Conservation (phyloP, 352 stramenopile species). For the Globisporangium yorkense region DNA sequence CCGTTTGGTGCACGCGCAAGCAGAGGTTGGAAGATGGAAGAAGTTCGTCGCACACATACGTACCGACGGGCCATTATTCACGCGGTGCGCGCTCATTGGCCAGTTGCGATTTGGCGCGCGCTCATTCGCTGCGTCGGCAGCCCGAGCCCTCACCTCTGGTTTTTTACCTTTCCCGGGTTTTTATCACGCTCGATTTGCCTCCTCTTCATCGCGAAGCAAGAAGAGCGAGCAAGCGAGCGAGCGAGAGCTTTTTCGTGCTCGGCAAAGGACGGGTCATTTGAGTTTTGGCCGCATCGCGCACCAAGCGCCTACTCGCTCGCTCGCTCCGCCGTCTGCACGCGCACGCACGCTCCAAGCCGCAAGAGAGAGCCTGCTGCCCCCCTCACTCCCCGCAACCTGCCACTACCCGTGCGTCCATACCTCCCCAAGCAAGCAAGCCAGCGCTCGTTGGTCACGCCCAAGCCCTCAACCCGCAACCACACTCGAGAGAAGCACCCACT, state of each 20-base stretch:
- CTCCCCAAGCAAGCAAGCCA: neutral
- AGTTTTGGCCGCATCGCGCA: constrained; percentile 54
- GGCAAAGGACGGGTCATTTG: constrained; percentile 47
- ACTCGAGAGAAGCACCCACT: neutral
- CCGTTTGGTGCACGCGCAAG: constrained; percentile 8
- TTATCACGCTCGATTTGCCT: neutral
- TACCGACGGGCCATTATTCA: constrained; percentile 2
- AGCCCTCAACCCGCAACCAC: neutral
- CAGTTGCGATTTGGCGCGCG: neutral
- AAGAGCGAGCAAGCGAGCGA: neutral
- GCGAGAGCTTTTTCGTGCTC: constrained; percentile 2
- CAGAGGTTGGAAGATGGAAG: constrained; percentile 9
- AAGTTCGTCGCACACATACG: constrained; percentile 16
- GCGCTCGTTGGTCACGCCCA: neutral
- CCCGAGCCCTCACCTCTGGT: constrained; percentile 5
- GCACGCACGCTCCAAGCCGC: no score
- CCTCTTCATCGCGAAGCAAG: neutral
- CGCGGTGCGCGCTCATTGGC: neutral
- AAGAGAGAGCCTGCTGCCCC: neutral
- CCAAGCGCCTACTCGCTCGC: constrained; percentile 17
- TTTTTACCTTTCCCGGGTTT: constrained; percentile 8
- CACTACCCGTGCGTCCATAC: neutral
- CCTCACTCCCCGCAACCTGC: neutral
- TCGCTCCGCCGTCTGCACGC: neutral
- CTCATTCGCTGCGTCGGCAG: constrained; percentile 8